Percentiles rank a stretch among this genome's conserved stretches.
These are phyloP conservation scores for Rutidosis leptorrhynchoides DNA, from an alignment of 129 eudicot species.

Conservation along the genomic window DNA sequence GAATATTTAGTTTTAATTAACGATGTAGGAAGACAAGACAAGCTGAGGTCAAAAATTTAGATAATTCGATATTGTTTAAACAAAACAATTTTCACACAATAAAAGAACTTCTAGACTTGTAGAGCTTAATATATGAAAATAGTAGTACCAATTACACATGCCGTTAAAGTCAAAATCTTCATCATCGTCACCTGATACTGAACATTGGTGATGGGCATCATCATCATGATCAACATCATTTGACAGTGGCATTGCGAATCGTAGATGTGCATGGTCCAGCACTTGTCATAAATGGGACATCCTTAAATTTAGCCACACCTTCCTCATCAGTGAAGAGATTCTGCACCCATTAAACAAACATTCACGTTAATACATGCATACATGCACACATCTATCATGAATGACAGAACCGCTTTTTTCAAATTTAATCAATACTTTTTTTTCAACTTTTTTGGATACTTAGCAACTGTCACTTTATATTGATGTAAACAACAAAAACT, in stretches of 20 bases:
- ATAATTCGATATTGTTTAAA: constrained; percentile 13
- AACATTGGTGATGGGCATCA: constrained; percentile 1
- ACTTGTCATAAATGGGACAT: constrained; percentile 84
- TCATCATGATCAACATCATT: constrained; percentile 35
- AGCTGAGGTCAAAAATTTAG: background rate
- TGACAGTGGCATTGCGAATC: constrained; percentile 64
- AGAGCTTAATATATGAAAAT: background rate
- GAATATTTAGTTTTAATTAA: background rate
- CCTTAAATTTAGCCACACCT: constrained; percentile 87
- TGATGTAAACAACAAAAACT: too few relatives aligned
- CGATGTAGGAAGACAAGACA: background rate
- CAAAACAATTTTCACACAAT: constrained; percentile 16
- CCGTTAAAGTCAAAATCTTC: background rate
- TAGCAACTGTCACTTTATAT: background rate
- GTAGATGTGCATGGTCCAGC: constrained; percentile 91
- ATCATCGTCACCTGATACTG: constrained; percentile 47
- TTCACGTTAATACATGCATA: constrained; percentile 17
- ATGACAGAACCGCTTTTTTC: background rate
- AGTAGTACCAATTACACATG: background rate
- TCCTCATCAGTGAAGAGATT: constrained; percentile 76
- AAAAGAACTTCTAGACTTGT: background rate
- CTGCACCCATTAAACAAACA: constrained; percentile 51
- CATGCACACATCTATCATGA: constrained; percentile 19
- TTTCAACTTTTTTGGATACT: background rate
- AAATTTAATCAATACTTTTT: background rate